Evolutionary conservation across 2,329 filamentous ascomycete genomes (phyloP).

Genomic region (Fusarium sp.): DNA sequence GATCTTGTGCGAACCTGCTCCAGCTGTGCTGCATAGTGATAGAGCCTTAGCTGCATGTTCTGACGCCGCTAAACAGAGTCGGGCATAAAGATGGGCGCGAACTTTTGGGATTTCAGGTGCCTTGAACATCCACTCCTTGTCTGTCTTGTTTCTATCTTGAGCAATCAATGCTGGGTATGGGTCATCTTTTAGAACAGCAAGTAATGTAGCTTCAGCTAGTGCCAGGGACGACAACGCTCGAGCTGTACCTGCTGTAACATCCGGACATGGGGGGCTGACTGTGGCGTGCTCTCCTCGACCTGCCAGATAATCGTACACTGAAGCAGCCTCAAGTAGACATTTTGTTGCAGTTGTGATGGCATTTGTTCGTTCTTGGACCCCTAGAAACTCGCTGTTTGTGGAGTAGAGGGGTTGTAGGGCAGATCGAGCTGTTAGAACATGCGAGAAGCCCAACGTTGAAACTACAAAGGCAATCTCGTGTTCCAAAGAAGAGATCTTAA

Average conservation of each 20-base stretch:
- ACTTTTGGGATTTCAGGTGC: slow-evolving; percentile 90
- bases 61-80: slow-evolving; percentile 87
- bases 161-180: slow-evolving; percentile 87
- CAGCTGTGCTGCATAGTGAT: slow-evolving; percentile 61
- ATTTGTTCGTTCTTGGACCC: slow-evolving; percentile 74
- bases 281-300: slow-evolving; percentile 63
- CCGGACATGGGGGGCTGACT: slow-evolving; percentile 61
- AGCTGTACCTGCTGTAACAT: slow-evolving; percentile 66
- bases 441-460: slow-evolving; percentile 79
- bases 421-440: slow-evolving; percentile 78
- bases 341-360: slow-evolving; percentile 82
- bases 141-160: slow-evolving; percentile 83
- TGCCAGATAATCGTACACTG: slow-evolving; percentile 80
- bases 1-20: slow-evolving; percentile 63
- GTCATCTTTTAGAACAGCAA: slow-evolving; percentile 94
- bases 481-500: slow-evolving; percentile 79
- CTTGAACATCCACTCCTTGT: slow-evolving; percentile 97
- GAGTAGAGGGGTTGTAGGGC: slow-evolving; percentile 81
- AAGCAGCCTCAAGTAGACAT: slow-evolving; percentile 81
- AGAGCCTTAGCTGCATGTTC: slow-evolving; percentile 85
- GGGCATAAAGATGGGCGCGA: slow-evolving; percentile 86
- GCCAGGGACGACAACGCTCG: slow-evolving; percentile 74
- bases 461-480: slow-evolving; percentile 87
- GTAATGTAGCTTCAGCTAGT: slow-evolving; percentile 87
- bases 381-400: slow-evolving; percentile 70